Conservation (phyloP, 2,329 filamentous ascomycete genomes). For the Verticillium klebahnii region DNA sequence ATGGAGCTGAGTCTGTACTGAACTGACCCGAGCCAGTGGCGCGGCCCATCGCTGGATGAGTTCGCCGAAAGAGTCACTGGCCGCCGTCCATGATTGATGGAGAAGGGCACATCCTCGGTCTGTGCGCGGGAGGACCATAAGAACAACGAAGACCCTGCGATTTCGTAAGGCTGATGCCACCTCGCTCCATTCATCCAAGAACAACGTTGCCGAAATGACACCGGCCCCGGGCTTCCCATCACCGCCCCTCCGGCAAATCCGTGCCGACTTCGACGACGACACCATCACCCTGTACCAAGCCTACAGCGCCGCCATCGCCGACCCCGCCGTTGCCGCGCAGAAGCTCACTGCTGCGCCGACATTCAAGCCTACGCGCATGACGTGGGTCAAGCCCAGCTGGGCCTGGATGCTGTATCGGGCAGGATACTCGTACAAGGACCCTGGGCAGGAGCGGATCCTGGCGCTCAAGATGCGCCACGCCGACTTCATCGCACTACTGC, state of each 20-base stretch:
- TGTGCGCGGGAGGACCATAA: background rate
- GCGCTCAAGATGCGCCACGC: slow-evolving; percentile 50
- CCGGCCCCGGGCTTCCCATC: background rate
- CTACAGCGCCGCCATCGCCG: slow-evolving; percentile 48
- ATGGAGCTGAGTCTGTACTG: too few relatives aligned
- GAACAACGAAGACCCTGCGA: background rate
- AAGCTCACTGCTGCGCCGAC: slow-evolving; percentile 46
- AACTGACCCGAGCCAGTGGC: too few relatives aligned
- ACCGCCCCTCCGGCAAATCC: slow-evolving; percentile 42
- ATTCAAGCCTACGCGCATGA: slow-evolving; percentile 54
- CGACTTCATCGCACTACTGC: slow-evolving; percentile 44
- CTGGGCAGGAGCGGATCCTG: slow-evolving; percentile 49
- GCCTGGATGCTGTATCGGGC: slow-evolving; percentile 61
- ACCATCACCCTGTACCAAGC: slow-evolving; percentile 61
- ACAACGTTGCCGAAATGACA: background rate
- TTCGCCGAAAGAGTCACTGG: background rate
- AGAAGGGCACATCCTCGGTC: background rate
- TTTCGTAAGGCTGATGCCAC: background rate
- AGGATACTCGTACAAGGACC: slow-evolving; percentile 55
- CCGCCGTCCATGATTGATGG: background rate
- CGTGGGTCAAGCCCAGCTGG: slow-evolving; percentile 62
- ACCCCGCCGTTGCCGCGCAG: slow-evolving; percentile 44
- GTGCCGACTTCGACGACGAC: slow-evolving; percentile 41
- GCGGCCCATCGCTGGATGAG: too few relatives aligned
- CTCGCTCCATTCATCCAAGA: background rate